Evolutionary conservation across 768 basidiomycete species (phyloP), one percentile per base, ranked within the genome.

Genomic region (Pleurotus sapidus): DNA sequence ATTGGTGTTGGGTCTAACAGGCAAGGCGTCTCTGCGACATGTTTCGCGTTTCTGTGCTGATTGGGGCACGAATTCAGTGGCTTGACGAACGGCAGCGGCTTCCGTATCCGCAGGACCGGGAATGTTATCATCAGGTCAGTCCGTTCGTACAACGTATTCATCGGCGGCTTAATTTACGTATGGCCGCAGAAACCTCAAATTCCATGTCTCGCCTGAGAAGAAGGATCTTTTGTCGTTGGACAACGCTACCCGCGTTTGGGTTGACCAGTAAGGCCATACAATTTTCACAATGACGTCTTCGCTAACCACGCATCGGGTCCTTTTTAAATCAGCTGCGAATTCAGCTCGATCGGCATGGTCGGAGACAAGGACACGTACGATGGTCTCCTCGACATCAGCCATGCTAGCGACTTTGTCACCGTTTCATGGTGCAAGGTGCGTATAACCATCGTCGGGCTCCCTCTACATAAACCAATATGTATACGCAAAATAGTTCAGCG

Each of bases 401-500:
- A 50, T 17, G 49, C 49, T 30, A 34, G 15, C 23, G 49, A 50
- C 49, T 50, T 50, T n/a, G 49, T 50, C 24, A 50, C 49, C 17
- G 49, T 50, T 2, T 50, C 49, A 7, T 50, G 49, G 49, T 50
- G 25, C 49, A 50, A 50, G 49, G 49, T 20, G 20, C n/a, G 24
- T n/a, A 34, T 11, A 49, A 8, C 17, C 15, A 17, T 37, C 23
- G 8, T 50, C 14, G 14, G 9, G 8, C 1, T 38, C 3, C 27
- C 27, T 37, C 23, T 8, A 2, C 34, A 2, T 11, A 11, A 34
- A 34, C 27, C 34, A 17, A 34, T n/a, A 18, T 48, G 23, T 15
- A 25, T 37, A 27, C 15, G 8, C 18, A 4, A 4, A 17, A 23
- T 6, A 50, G 49, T 50, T 50, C 49, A 50, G 49, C 61, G 67